These are phyloP conservation scores for Raphidocelis subcapitata DNA, from an alignment of 139 green algal species.

Conservation along the genomic window DNA sequence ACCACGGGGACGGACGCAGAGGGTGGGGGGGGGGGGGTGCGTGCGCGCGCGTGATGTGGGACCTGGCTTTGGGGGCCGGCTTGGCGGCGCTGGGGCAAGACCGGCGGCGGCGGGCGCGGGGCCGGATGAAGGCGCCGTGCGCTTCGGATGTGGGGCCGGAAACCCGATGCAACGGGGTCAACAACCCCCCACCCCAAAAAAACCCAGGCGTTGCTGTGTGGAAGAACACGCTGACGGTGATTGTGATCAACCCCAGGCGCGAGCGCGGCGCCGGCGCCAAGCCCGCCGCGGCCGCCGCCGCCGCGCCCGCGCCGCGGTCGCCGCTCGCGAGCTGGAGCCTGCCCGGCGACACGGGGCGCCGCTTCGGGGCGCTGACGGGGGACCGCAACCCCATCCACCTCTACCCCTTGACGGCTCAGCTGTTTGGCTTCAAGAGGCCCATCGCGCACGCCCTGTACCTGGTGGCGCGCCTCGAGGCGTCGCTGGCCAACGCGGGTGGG, in stretches of 20 bases:
- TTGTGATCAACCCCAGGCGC: slow-evolving; percentile 37
- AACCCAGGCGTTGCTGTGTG: slow-evolving; percentile 23
- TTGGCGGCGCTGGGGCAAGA: too few relatives aligned
- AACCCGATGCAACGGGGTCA: too few relatives aligned
- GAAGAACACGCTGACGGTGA: slow-evolving; percentile 31
- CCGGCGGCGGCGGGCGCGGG: too few relatives aligned
- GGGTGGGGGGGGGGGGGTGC: not conserved
- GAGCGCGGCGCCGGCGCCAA: slow-evolving; percentile 7
- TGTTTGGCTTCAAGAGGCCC: slow-evolving; percentile 64
- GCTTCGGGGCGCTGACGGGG: slow-evolving; percentile 49
- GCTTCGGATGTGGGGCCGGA: too few relatives aligned
- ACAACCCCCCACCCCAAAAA: not conserved
- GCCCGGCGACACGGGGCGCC: slow-evolving; percentile 36
- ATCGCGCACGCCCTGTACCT: slow-evolving; percentile 65
- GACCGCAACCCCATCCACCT: slow-evolving; percentile 49
- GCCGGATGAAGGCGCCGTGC: too few relatives aligned
- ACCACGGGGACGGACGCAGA: not conserved
- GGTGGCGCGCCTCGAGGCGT: slow-evolving; percentile 38
- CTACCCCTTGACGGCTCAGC: slow-evolving; percentile 20
- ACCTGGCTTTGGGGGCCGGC: too few relatives aligned
- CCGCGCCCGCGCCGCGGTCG: not conserved
- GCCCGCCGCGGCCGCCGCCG: not conserved
- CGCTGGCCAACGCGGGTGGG: slow-evolving; percentile 34
- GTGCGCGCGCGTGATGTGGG: too few relatives aligned
- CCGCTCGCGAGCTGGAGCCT: slow-evolving; percentile 32